phyloP scores from a whole-genome alignment of 495 filamentous ascomycete genomes.

The Hypoxylon crocopeplum region DNA sequence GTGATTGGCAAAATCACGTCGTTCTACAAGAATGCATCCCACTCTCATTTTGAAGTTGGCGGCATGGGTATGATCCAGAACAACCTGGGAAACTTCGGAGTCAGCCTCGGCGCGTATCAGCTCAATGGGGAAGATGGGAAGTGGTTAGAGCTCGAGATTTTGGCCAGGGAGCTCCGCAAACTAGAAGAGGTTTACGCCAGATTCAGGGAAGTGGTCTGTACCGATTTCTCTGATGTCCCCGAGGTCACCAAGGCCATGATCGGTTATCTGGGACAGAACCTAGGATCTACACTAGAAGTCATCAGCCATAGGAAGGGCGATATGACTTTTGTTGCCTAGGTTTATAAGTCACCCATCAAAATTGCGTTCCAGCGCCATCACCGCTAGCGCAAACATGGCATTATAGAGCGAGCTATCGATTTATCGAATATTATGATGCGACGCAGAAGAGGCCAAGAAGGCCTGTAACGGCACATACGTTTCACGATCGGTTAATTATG shows the following conservation, averaged over 20 bases:
- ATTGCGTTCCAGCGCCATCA: constrained; percentile 9
- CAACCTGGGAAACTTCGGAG: constrained; percentile 35
- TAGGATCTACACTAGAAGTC: constrained; percentile 45
- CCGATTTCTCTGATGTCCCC: constrained; percentile 49
- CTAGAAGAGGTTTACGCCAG: constrained; percentile 51
- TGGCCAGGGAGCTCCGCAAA: constrained; percentile 55
- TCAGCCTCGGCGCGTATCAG: constrained; percentile 53
- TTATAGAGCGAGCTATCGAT: constrained; percentile 8
- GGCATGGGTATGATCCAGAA: constrained; percentile 32
- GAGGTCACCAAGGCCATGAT: constrained; percentile 52
- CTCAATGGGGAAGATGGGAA: constrained; percentile 52
- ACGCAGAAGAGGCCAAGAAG: constrained; percentile 20
- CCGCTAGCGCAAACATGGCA: not conserved
- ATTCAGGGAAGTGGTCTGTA: constrained; percentile 49
- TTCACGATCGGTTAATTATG: constrained; percentile 21
- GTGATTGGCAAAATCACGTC: constrained; percentile 57
- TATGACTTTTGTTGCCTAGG: constrained; percentile 31
- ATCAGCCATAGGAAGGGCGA: constrained; percentile 47
- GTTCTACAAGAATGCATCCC: constrained; percentile 52
- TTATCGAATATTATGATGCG: constrained; percentile 30
- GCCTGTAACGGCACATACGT: constrained; percentile 22
- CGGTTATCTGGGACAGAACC: constrained; percentile 49
- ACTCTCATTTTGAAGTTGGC: constrained; percentile 45
- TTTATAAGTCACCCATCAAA: constrained; percentile 4
- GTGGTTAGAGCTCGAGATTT: constrained; percentile 53